These are phyloP conservation scores for Lathyrus sativus DNA, from an alignment of 306 rosid species.

Conservation along the genomic window DNA sequence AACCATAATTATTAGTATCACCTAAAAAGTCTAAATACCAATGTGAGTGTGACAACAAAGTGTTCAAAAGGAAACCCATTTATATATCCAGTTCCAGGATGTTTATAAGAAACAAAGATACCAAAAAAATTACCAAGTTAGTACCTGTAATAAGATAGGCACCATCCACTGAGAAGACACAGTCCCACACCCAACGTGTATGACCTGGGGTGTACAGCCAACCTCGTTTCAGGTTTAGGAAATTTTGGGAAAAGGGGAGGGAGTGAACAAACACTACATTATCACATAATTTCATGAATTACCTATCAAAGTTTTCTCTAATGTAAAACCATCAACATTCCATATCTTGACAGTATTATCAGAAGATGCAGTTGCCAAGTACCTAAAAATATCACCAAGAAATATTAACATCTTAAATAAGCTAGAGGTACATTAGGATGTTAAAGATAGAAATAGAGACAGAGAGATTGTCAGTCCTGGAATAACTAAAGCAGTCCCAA, in stretches of 20 bases:
- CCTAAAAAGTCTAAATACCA: background rate
- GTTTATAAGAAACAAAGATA: background rate
- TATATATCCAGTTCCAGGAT: conserved; percentile 13
- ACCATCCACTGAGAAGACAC: conserved; percentile 98
- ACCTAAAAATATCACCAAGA: conserved; percentile 54
- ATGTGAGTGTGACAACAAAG: background rate
- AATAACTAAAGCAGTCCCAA: background rate
- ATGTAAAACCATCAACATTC: conserved; percentile 96
- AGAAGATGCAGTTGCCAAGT: conserved; percentile 95
- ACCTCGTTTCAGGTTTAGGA: conserved; percentile 21
- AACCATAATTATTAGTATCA: background rate
- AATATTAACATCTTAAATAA: conserved; percentile 28
- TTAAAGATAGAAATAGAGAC: conserved; percentile 3
- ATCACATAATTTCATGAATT: conserved; percentile 37
- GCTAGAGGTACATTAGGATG: conserved; percentile 8
- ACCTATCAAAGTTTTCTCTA: conserved; percentile 91
- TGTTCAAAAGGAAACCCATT: background rate
- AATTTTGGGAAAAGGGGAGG: conserved; percentile 19
- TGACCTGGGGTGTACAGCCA: conserved; percentile 67
- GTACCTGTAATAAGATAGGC: conserved; percentile 97
- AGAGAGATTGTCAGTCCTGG: conserved; percentile 25
- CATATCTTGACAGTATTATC: conserved; percentile 95
- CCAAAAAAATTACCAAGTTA: conserved; percentile 26
- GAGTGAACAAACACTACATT: conserved; percentile 24
- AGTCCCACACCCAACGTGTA: conserved; percentile 98